Percentiles rank a stretch among this genome's conserved stretches.
Conservation (phyloP, 306 rosid genomes). For the Vicia sativa region DNA sequence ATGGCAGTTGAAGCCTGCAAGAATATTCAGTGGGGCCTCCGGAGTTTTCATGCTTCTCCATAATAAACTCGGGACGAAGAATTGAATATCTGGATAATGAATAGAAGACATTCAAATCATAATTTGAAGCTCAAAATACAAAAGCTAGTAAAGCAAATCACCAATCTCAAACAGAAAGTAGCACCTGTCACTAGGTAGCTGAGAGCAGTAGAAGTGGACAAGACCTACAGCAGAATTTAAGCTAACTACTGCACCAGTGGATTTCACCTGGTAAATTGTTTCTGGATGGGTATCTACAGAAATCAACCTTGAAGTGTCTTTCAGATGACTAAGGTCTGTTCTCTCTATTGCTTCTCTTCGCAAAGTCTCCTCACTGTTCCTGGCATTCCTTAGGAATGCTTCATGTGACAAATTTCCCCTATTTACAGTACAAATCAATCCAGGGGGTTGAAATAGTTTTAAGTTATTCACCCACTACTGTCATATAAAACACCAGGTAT, state of each 20-base stretch:
- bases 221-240: conserved; percentile 98
- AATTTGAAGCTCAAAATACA: conserved; percentile 25
- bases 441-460: conserved; percentile 20
- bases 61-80: conserved; percentile 96
- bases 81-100: conserved; percentile 76
- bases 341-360: conserved; percentile 97
- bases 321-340: conserved; percentile 92
- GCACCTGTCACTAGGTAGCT: conserved; percentile 99
- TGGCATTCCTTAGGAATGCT: conserved; percentile 95
- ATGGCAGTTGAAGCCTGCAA: conserved; percentile 98
- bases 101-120: conserved; percentile 26
- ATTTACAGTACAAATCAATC: conserved; percentile 29
- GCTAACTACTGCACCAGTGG: conserved; percentile 98
- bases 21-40: conserved; percentile 89
- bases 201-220: conserved; percentile 97
- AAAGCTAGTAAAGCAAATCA: conserved; percentile 26
- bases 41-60: conserved; percentile 89
- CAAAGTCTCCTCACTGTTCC: conserved; percentile 94
- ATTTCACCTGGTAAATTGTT: conserved; percentile 90
- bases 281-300: conserved; percentile 80
- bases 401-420: conserved; percentile 94
- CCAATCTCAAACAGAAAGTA: conserved; percentile 33
- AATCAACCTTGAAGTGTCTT: conserved; percentile 85
- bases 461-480: conserved; percentile 33
- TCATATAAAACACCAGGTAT: conserved; percentile 26